Evolutionary conservation across 2,329 filamentous ascomycete species (phyloP), one percentile per base, ranked within the genome.

Genomic region (Amauroascus niger): DNA sequence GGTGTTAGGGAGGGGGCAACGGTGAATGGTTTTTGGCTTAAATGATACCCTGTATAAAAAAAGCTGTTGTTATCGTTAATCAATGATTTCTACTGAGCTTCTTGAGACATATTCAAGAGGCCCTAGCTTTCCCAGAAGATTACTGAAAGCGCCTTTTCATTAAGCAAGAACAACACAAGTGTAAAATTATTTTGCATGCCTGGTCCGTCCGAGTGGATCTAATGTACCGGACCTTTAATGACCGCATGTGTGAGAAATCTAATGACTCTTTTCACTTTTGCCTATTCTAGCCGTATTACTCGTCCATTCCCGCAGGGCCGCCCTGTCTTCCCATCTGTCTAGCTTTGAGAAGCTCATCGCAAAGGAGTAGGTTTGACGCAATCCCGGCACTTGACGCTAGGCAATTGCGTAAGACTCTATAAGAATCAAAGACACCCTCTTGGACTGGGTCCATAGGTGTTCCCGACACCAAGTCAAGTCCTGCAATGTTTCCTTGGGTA

Each of bases 291-390:
- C 41, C 24, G 40, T 2, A 63, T 68, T 68, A 69, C 63, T 71
- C 67, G 35, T 71, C 71, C 66, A 68, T 69, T 49, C 68, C 69
- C 52, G 65, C 70, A 53, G 72, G 72, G 41, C 67, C 71, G 53
- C 69, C 65, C 49, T 67, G 63, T 60, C 67, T 69, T 52, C 70
- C 85, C 93, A 98, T 98, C 76, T 98, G 91, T 69, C 93, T 81
- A 57, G 93, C 93, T 79, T 98, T 98, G 64, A 98, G 77, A 76
- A 98, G 79, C 78, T 98, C 93, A 66, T 98, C 93, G 66, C 93
- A 98, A 48, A 98, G 79, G 60, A 98, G 76, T 60, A 98, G 76
- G 74, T 98, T 98, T 8, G 88, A 91, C 5, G 93, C 91, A 65
- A 98, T 98, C 59, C 93, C 88, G 24, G 91, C 86, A 70, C 89